phyloP scores from a whole-genome alignment of 805 yeast species.

The Candida ovalis region DNA sequence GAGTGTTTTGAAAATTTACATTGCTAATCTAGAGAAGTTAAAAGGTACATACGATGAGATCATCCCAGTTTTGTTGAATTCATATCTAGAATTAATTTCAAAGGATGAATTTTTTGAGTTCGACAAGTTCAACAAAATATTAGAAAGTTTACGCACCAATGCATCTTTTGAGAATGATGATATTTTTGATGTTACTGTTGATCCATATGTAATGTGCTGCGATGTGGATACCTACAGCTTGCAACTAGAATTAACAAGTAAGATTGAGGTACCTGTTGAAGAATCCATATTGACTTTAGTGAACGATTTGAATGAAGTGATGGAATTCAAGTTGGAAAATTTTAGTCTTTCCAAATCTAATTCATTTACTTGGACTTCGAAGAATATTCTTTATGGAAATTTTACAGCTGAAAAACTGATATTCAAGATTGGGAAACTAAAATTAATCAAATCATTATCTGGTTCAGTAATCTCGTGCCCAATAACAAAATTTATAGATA shows the following conservation, averaged over 20 bases:
- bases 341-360: conserved; percentile 7
- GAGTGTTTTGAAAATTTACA: conserved; percentile 59
- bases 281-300: conserved; percentile 11
- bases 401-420: conserved; percentile 17
- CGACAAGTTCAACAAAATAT: conserved; percentile 13
- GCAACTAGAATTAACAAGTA: conserved; percentile 32
- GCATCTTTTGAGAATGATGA: conserved; percentile 22
- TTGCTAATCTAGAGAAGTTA: conserved; percentile 58
- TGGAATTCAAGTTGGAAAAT: conserved; percentile 15
- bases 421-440: conserved; percentile 21
- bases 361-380: conserved; percentile 16
- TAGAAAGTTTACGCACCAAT: conserved; percentile 10
- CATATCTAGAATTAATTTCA: conserved; percentile 35
- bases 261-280: conserved; percentile 15
- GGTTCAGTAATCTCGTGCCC: conserved; percentile 14
- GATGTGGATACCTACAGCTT: conserved; percentile 37
- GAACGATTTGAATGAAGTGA: conserved; percentile 9
- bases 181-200: conserved; percentile 34
- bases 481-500: conserved; percentile 13
- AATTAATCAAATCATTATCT: conserved; percentile 14
- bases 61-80: conserved; percentile 30
- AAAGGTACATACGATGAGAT: conserved; percentile 17
- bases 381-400: conserved; percentile 19
- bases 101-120: conserved; percentile 24
- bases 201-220: conserved; percentile 35